These are phyloP conservation scores for Ogataea methylovora DNA, from an alignment of 805 yeast species.

Conservation along the genomic window DNA sequence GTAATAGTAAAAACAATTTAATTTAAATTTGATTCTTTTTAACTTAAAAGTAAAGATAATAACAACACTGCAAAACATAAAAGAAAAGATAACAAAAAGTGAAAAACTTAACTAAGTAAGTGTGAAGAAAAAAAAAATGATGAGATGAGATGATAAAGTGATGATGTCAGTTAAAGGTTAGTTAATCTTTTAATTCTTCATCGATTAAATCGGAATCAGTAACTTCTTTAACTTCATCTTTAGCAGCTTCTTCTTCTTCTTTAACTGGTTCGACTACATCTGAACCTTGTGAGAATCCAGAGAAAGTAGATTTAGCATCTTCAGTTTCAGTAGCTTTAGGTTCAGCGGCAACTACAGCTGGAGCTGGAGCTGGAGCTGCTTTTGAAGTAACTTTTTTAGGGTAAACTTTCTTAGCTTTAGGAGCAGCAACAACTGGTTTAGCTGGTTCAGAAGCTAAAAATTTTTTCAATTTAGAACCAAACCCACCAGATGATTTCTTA, in stretches of 20 bases:
- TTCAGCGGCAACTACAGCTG: constrained; percentile 1
- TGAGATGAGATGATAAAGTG: too few relatives aligned
- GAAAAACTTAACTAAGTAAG: too few relatives aligned
- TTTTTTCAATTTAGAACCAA: constrained; percentile 1
- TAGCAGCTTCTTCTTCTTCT: constrained; percentile 5
- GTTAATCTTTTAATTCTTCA: neutral
- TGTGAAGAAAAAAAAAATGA: too few relatives aligned
- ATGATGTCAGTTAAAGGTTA: neutral
- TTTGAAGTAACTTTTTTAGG: constrained; percentile 7
- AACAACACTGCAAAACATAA: too few relatives aligned
- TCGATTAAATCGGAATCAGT: constrained; percentile 7
- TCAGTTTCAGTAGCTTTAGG: neutral
- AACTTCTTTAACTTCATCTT: constrained; percentile 3
- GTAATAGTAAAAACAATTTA: too few relatives aligned
- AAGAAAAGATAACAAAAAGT: too few relatives aligned
- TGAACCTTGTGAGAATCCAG: constrained; percentile 38
- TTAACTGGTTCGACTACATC: constrained; percentile 3
- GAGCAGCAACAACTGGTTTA: constrained; percentile 3
- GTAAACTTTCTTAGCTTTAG: constrained; percentile 7
- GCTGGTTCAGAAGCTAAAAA: neutral
- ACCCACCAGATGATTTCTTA: constrained; percentile 1
- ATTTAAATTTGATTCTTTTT: too few relatives aligned
- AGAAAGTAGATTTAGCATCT: constrained; percentile 21
- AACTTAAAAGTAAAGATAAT: too few relatives aligned
- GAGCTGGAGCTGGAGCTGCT: constrained; percentile 1